Base-by-base conservation (phyloP, 257 asterid species). In the Gynochthodes officinalis region DNA sequence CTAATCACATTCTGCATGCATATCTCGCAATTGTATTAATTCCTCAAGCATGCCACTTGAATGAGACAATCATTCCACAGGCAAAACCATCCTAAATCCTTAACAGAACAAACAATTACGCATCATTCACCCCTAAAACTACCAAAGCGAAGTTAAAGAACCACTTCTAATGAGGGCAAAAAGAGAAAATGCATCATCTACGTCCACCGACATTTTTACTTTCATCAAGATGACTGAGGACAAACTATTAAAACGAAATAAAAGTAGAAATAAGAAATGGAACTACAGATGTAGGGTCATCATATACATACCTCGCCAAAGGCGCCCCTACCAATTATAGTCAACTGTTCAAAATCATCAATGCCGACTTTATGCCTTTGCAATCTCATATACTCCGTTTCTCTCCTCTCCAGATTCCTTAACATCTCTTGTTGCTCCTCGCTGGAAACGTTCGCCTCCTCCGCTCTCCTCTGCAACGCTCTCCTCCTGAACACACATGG, bases 331-430 rank as follows among this genome's bases (percentile, higher is more conserved):
- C 99, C 99, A 71, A 94, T 91, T 69, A 91, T 78, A 25, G 96
- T 89, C 78, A 94, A 75, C 84, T 80, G 96, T 85, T 94, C 97
- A 69, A 94, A 94, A 75, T 94, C 99, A 87, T 94, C 99, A 78
- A 94, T 87, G 49, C 99, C 97, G 32, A 94, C 93, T 85, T 91
- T 94, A 84, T 91, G 97, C 89, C 97, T 89, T 85, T 94, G 99
- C 88, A 88, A 81, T 81, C 99, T 91, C 99, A 94, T 94, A 72
- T 81, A 94, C 82, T 88, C 99, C 0, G 99, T 94, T 76, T 94
- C 99, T 77, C 91, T 88, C 79, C 77, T 88, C 79, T 89, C 99
- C 90, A 94, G 81, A 82, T 91, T 91, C 87, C 96, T 83, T 74
- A 94, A 23, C 97, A 94, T 80, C 84, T 77, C 87, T 81, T 94